Conservation (phyloP, 176 grass and related monocot genomes). For the Triticum urartu region DNA sequence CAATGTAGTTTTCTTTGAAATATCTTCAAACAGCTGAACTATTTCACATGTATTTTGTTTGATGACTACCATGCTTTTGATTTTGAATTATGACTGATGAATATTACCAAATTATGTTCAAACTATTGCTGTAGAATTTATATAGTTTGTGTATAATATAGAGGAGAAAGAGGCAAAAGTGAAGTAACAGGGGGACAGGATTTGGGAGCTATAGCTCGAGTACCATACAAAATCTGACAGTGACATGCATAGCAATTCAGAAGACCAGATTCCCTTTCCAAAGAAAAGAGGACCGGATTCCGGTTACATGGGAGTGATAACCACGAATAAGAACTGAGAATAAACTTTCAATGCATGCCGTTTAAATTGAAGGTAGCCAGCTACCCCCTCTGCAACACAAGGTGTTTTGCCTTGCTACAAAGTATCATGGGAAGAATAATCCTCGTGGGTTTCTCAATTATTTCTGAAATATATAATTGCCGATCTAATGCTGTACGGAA, state of each 20-base stretch:
- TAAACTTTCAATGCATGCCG: background rate
- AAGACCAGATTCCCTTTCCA: background rate
- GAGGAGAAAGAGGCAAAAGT: too few species aligned
- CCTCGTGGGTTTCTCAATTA: constrained; percentile 38
- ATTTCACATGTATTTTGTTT: too few species aligned
- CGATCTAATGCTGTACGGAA: constrained; percentile 37
- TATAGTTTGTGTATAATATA: too few species aligned
- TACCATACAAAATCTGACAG: background rate
- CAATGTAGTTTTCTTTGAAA: too few species aligned
- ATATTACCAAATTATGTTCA: too few species aligned
- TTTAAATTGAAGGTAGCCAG: constrained; percentile 8
- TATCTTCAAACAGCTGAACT: too few species aligned
- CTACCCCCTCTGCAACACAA: constrained; percentile 21
- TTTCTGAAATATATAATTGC: constrained; percentile 37
- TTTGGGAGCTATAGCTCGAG: background rate
- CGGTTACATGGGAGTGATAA: background rate
- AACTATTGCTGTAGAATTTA: too few species aligned
- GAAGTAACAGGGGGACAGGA: background rate
- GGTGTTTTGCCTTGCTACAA: constrained; percentile 35
- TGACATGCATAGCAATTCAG: background rate
- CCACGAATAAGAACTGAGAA: background rate
- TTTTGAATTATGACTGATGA: too few species aligned
- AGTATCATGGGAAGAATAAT: constrained; percentile 3
- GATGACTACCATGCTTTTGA: too few species aligned
- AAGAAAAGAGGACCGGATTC: background rate